Evolutionary conservation across 805 yeast genomes (phyloP).

Genomic region (Ogataea saltuana): DNA sequence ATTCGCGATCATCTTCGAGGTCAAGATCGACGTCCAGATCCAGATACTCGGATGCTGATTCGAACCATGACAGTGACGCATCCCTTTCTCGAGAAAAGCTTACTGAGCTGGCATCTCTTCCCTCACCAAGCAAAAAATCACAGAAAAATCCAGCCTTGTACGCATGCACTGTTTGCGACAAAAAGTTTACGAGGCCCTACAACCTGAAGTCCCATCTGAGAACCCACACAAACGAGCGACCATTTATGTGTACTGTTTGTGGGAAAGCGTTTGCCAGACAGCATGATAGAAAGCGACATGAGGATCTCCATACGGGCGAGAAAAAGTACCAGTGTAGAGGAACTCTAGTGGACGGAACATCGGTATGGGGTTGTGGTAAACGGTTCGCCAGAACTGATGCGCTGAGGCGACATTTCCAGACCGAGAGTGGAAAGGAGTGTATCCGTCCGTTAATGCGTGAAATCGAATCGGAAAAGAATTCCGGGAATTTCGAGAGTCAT

Average conservation of each 20-base stretch:
- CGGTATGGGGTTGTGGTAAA: slow-evolving; percentile 78
- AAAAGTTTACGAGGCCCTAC: slow-evolving; percentile 88
- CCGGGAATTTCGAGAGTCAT: slow-evolving; percentile 6
- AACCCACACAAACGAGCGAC: slow-evolving; percentile 86
- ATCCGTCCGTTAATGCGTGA: slow-evolving; percentile 68
- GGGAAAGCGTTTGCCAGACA: slow-evolving; percentile 82
- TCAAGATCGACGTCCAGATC: slow-evolving; percentile 32
- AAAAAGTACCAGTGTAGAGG: slow-evolving; percentile 76
- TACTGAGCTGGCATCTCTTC: slow-evolving; percentile 64
- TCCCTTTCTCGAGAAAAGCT: slow-evolving; percentile 54
- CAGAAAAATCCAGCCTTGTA: slow-evolving; percentile 74
- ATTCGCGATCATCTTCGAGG: slow-evolving; percentile 37
- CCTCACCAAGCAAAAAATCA: slow-evolving; percentile 46
- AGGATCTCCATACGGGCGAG: slow-evolving; percentile 73
- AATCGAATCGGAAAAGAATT: slow-evolving; percentile 30
- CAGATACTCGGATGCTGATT: slow-evolving; percentile 28
- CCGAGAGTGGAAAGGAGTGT: slow-evolving; percentile 76
- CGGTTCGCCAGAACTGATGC: slow-evolving; percentile 81
- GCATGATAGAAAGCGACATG: slow-evolving; percentile 77
- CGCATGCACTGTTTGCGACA: slow-evolving; percentile 82
- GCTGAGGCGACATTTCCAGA: slow-evolving; percentile 72
- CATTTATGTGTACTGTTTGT: slow-evolving; percentile 70
- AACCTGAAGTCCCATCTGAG: slow-evolving; percentile 88
- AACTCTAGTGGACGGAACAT: slow-evolving; percentile 50
- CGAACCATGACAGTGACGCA: slow-evolving; percentile 32